A percentile compares a stretch with the other conserved stretches of the same genome.
Conservation (phyloP, 2,329 filamentous ascomycete species). For the Fusarium verrucosum region DNA sequence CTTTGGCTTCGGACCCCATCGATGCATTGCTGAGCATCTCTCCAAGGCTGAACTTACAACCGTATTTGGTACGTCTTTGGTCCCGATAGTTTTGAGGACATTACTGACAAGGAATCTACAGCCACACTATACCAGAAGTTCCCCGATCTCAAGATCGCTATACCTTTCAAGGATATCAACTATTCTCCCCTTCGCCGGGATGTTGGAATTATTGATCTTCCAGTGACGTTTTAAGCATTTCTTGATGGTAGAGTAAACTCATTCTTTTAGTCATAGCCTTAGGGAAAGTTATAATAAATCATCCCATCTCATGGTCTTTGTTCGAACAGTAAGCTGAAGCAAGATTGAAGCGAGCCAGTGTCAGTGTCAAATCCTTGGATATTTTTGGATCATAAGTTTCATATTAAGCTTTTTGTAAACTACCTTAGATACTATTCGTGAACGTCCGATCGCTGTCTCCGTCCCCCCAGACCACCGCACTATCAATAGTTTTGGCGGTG, state of each 20-base stretch:
- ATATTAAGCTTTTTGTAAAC: too few relatives aligned
- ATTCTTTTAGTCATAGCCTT: not conserved
- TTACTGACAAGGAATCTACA: not conserved
- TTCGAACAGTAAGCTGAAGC: too few relatives aligned
- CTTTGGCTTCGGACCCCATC: conserved; percentile 58
- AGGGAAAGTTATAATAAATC: not conserved
- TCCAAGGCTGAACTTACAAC: conserved; percentile 41
- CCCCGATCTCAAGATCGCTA: conserved; percentile 6
- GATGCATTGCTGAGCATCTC: conserved; percentile 58
- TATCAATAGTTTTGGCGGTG: conserved; percentile 31
- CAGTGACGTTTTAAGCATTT: conserved; percentile 10
- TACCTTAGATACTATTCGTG: not conserved
- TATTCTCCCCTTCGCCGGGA: conserved; percentile 20
- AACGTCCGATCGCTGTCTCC: conserved; percentile 12
- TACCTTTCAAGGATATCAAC: conserved; percentile 17
- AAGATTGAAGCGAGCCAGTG: rapidly evolving
- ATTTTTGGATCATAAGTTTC: too few relatives aligned
- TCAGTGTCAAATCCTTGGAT: too few relatives aligned
- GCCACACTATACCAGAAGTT: conserved; percentile 17
- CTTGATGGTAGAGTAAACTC: too few relatives aligned
- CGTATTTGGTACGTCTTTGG: conserved; percentile 6
- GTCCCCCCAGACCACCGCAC: conserved; percentile 19
- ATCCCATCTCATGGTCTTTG: not conserved
- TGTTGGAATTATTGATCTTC: conserved; percentile 15
- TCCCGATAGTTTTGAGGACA: rapidly evolving